Evolutionary conservation across 2,329 filamentous ascomycete species (phyloP), one percentile per base, ranked within the genome.

Genomic region (Torrubiellomyces zombiae): DNA sequence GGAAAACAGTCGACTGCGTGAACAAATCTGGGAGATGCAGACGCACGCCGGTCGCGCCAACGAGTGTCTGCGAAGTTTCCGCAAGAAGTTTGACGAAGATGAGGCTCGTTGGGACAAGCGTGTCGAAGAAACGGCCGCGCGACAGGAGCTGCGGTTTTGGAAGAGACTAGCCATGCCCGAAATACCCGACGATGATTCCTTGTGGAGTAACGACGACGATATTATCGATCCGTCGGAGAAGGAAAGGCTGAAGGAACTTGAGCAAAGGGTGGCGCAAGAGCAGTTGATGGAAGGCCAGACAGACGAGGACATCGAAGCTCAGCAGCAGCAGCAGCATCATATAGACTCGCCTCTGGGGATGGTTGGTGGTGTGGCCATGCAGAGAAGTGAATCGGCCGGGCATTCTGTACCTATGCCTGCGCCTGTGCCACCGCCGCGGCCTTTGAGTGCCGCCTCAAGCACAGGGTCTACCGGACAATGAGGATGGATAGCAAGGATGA

Each of bases 21-120:
- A 72, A 38, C 67, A 75, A 45, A 71, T 75, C 38, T 71, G 67
- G 59, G 66, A 72, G 36, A 72, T 74, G 66, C 66, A 73, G 39
- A 57, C 60, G 20, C 63, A 67, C 35, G 70, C 71, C 14, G 56
- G 56, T 23, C 53, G 50, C 9, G 69, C 68, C 13, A 74, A 73
- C 39, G 62, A 64, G 29, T 45, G 54, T 31, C 49, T 75, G 28
- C 64, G 69, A 19, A 48, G 57, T 18, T 72, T 74, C 35, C 58
- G 69, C 25, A 51, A 58, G 21, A 53, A 52, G 27, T 63, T 67
- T 38, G 63, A 71, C 34, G 66, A 69, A 34, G 57, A 72, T 30
- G 55, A 60, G 33, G 48, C 50, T 18, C 53, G 62, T 12, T 64
- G 66, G 54, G 58, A 68, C 28, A 52, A 57, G 16, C 53, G 57